Percentiles rank a stretch among this genome's conserved stretches.
phyloP scores from a whole-genome alignment of 345 rosid species.

The Punica granatum region DNA sequence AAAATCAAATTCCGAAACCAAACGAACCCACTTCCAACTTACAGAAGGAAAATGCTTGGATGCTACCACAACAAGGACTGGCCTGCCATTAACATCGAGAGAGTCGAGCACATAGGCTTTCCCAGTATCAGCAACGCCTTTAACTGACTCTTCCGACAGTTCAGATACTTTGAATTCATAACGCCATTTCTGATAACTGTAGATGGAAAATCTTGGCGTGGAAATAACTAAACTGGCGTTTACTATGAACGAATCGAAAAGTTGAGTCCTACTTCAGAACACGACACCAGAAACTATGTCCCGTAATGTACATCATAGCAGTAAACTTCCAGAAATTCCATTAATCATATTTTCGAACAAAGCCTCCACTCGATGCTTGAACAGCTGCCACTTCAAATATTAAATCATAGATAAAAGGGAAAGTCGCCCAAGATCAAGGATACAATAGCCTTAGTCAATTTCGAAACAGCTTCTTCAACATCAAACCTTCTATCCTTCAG shows the following conservation, averaged over 20 bases:
- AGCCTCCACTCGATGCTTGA: neutral
- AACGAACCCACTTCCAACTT: too few relatives aligned
- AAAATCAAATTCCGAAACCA: too few relatives aligned
- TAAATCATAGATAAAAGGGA: neutral
- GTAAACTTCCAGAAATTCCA: neutral
- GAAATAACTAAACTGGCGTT: neutral
- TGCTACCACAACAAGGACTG: slow-evolving; percentile 80
- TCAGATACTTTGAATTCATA: slow-evolving; percentile 64
- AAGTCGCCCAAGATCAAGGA: slow-evolving; percentile 25
- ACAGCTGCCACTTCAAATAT: neutral
- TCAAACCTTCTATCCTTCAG: slow-evolving; percentile 67
- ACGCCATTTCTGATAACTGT: slow-evolving; percentile 66
- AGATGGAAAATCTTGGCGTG: neutral
- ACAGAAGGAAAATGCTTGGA: slow-evolving; percentile 73
- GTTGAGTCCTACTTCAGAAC: neutral
- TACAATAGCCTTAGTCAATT: slow-evolving; percentile 74
- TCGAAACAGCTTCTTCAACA: slow-evolving; percentile 49
- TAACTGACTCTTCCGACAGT: slow-evolving; percentile 58
- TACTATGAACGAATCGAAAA: neutral
- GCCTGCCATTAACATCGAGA: slow-evolving; percentile 54
- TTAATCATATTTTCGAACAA: neutral
- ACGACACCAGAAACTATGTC: neutral
- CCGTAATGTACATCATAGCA: neutral
- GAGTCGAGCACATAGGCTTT: slow-evolving; percentile 68
- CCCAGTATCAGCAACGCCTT: slow-evolving; percentile 53